Evolutionary conservation across 2,329 filamentous ascomycete species (phyloP), one percentile per base, ranked within the genome.

Genomic region (Xylariaceae sp.): DNA sequence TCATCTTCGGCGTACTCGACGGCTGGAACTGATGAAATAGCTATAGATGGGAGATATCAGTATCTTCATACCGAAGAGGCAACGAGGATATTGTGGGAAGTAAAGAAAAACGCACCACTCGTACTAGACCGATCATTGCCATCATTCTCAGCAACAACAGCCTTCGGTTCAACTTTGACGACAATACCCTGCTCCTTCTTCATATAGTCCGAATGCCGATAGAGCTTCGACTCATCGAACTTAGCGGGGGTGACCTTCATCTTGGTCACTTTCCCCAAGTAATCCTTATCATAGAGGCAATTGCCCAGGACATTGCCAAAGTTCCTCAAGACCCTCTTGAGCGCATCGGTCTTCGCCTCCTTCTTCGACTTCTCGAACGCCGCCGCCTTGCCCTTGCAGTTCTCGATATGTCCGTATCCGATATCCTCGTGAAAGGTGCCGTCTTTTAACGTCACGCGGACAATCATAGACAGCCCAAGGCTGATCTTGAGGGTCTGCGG

Each of bases 281-380:
- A 98, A 50, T 92, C 84, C 67, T 96, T 95, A 70, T 98, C 93
- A 68, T 98, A 97, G 48, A 98, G 83, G 72, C 93, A 98, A 64
- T 97, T 98, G n/a, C 93, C 93, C 44, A 98, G 74, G 14, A 97
- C 86, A 59, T 97, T 97, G 48, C 93, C 93, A 67, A 98, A 98
- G 53, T 83, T 96, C 48, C 92, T 79, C 59, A 98, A 64, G 1
- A 93, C 82, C 55, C 93, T 79, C 69, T 98, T 98, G 62, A 98
- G 64, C 1, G 83, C 93, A 68, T 98, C 93, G 8, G 94, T 97
- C 3, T 90, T 94, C 6, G 89, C 94, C 71, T 97, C 91, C 66
- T 98, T 98, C 73, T 97, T 98, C 1, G 93, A 91, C 69, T 98
- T 98, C 65, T 98, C 93, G 60, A 97, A 98, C 0, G 92, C 93